Evolutionary conservation across 805 yeast genomes (phyloP), one percentile per base, ranked within the genome.

Genomic region (Phaffomyces thermotolerans): DNA sequence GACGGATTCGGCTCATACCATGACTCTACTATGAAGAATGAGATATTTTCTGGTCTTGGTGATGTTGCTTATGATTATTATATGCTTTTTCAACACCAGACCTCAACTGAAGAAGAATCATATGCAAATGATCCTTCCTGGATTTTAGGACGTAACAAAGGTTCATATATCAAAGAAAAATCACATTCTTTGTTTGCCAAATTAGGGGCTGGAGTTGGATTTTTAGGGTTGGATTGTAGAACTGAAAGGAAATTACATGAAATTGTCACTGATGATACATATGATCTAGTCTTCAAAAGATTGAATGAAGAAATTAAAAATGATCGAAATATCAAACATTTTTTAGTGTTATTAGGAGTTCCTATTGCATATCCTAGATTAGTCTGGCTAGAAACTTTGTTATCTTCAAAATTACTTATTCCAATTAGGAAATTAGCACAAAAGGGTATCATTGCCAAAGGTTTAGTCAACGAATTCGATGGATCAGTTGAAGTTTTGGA

Each of bases 311-410:
- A 88, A 60, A 58, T 85, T 6, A 47, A 57, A 3, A 56, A 60
- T 7, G 62, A 76, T 12, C 69, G 77, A 4, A 73, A 73, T 6
- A 71, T 85, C 36, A 81, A 83, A 59, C 99, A 91, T 63, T 54
- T 91, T 34, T 67, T 85, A 51, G 78, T 93, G 1, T 72, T 93
- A 78, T 69, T 93, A 40, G 98, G 98, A 36, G 95, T 91, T 13
- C 99, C 99, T 3, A 87, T 93, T 44, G 85, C 93, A 34, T 91
- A 91, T 59, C 98, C 99, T 3, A 74, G 98, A 51, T 69, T 93
- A 58, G 96, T 90, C 2, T 86, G 95, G 91, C 69, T 88, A 30
- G 98, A 93, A 65, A 71, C 75, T 59, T 51, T 91, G 23, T 74
- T 91, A 58, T 74, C 80, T 7, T 79, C 89, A 40, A 67, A 60